phyloP scores from a whole-genome alignment of 768 basidiomycete genomes.

The Calocybe cyanea region DNA sequence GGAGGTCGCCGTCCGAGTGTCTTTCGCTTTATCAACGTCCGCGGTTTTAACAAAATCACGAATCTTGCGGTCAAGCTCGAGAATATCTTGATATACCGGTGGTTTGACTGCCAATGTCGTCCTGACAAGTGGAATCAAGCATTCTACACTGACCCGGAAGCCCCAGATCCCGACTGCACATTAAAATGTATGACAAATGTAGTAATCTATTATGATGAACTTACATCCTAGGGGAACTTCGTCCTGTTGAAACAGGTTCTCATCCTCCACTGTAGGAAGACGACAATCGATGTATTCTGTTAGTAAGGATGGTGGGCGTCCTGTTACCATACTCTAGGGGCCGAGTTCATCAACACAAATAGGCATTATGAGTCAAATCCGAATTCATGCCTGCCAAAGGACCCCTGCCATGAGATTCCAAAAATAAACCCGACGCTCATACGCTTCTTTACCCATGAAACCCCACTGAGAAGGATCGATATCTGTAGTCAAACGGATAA shows the following conservation, averaged over 20 bases:
- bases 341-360: neutral
- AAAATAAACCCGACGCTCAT: constrained; percentile 51
- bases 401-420: constrained; percentile 47
- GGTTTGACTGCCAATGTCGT: constrained; percentile 37
- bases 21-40: constrained; percentile 15
- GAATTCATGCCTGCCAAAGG: constrained; percentile 45
- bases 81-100: constrained; percentile 41
- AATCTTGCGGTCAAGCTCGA: constrained; percentile 49
- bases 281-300: constrained; percentile 41
- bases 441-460: constrained; percentile 44
- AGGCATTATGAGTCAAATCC: neutral
- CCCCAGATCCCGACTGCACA: constrained; percentile 46
- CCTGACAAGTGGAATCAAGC: constrained; percentile 39
- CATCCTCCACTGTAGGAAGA: constrained; percentile 43
- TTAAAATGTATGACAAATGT: constrained; percentile 2
- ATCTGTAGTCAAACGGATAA: constrained; percentile 25
- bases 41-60: constrained; percentile 30
- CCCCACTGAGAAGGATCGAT: constrained; percentile 50
- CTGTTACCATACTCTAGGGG: constrained; percentile 40
- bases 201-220: constrained; percentile 14
- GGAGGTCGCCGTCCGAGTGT: constrained; percentile 31
- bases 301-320: constrained; percentile 43
- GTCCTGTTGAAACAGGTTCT: constrained; percentile 36
- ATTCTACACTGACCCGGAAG: constrained; percentile 35
- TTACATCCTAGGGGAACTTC: constrained; percentile 43